A percentile compares a stretch with the other conserved stretches of the same genome.
phyloP scores from a whole-genome alignment of 2,329 filamentous ascomycete species.

The Chrysoporthe cubensis region DNA sequence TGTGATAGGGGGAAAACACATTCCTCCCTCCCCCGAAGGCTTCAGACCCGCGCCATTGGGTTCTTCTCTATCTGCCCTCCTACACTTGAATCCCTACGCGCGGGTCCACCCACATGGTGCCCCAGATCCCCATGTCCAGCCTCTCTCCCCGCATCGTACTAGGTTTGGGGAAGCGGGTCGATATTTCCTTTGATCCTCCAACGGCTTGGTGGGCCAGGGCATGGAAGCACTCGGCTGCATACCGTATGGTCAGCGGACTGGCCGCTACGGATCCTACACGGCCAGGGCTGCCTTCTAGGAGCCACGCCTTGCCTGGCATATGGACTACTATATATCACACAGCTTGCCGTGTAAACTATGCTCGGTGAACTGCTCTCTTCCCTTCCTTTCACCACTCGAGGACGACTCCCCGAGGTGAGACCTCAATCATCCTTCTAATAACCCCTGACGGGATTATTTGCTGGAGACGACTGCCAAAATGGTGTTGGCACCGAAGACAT shows the following conservation, averaged over 20 bases:
- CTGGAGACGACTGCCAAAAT: conserved; percentile 20
- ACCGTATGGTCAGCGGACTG: conserved; percentile 8
- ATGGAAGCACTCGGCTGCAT: conserved; percentile 10
- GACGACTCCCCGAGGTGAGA: conserved; percentile 6
- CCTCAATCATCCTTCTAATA: background rate
- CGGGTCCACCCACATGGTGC: conserved; percentile 1
- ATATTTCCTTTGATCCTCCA: conserved; percentile 5
- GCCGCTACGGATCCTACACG: conserved; percentile 13
- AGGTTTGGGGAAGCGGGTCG: conserved; percentile 25
- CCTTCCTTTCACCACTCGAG: background rate
- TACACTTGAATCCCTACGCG: background rate
- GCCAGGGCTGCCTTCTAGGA: background rate
- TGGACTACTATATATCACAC: conserved; percentile 15
- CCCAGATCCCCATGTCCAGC: background rate
- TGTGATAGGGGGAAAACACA: conserved; percentile 28
- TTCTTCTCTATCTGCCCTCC: background rate
- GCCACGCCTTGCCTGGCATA: background rate
- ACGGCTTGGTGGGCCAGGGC: conserved; percentile 5
- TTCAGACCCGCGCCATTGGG: conserved; percentile 10
- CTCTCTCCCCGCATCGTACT: conserved; percentile 23
- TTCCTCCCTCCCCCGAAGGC: conserved; percentile 19
- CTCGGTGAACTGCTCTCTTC: conserved; percentile 5
- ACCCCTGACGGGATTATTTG: background rate
- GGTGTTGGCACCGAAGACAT: conserved; percentile 30
- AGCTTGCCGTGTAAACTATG: conserved; percentile 10